phyloP scores from a whole-genome alignment of 345 rosid species.

The Atalantia buxifolia region DNA sequence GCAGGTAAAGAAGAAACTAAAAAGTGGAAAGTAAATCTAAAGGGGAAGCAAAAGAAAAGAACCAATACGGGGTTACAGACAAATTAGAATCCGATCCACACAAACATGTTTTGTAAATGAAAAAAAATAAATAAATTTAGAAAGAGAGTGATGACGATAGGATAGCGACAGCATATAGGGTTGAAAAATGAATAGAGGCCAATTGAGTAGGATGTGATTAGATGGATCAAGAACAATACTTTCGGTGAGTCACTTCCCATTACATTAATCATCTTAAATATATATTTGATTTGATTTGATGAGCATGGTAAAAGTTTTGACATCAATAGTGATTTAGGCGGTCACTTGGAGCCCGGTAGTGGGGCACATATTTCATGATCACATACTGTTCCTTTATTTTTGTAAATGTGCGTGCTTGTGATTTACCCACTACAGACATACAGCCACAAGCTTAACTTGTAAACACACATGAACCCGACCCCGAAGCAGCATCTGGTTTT shows the following conservation, averaged over 20 bases:
- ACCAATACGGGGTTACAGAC: background rate
- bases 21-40: background rate
- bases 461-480: too few relatives aligned
- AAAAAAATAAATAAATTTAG: background rate
- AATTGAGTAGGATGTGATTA: slow-evolving; percentile 1
- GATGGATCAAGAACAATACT: background rate
- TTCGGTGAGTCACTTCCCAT: background rate
- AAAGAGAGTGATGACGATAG: background rate
- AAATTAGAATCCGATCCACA: background rate
- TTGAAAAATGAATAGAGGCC: background rate
- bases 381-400: too few relatives aligned
- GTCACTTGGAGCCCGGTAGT: too few relatives aligned
- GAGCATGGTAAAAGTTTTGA: background rate
- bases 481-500: too few relatives aligned
- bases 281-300: background rate
- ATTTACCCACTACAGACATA: too few relatives aligned
- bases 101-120: background rate
- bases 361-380: too few relatives aligned
- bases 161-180: background rate
- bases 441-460: too few relatives aligned
- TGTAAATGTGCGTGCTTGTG: too few relatives aligned
- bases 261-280: background rate
- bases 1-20: background rate
- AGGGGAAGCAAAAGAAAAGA: background rate
- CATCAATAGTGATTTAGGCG: background rate